These are phyloP conservation scores for Aspergillus carlsbadensis DNA, from an alignment of 495 filamentous ascomycete genomes.

Conservation along the genomic window DNA sequence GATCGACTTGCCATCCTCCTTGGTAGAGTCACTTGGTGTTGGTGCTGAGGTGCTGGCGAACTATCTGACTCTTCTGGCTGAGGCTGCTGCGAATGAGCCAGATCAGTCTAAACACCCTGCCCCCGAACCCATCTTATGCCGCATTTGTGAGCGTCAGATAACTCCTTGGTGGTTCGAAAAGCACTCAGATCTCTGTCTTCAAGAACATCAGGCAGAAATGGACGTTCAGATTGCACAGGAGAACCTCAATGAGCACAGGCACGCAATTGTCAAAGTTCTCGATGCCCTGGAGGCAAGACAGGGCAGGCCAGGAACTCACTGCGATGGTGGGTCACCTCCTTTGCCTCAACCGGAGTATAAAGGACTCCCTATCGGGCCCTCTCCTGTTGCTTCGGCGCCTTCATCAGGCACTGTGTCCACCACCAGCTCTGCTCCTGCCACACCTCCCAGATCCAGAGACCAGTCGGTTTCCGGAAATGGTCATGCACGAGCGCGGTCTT, in stretches of 20 bases:
- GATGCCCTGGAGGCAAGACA: slow-evolving; percentile 86
- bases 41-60: slow-evolving; percentile 93
- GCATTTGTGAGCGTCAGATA: slow-evolving; percentile 96
- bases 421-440: slow-evolving; percentile 67
- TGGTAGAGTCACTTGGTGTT: slow-evolving; percentile 91
- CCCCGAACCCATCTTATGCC: slow-evolving; percentile 85
- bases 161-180: slow-evolving; percentile 99
- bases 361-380: slow-evolving; percentile 80
- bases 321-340: slow-evolving; percentile 49
- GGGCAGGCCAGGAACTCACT: slow-evolving; percentile 59
- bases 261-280: slow-evolving; percentile 91
- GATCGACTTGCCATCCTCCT: slow-evolving; percentile 85
- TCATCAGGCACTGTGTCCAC: slow-evolving; percentile 62
- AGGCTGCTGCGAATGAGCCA: slow-evolving; percentile 82
- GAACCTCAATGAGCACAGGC: slow-evolving; percentile 86
- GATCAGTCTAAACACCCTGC: slow-evolving; percentile 82
- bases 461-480: slow-evolving; percentile 69
- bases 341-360: slow-evolving; percentile 81
- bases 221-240: slow-evolving; percentile 96
- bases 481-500: slow-evolving; percentile 74
- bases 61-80: slow-evolving; percentile 85
- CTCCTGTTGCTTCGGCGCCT: slow-evolving; percentile 44
- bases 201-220: slow-evolving; percentile 96
- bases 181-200: slow-evolving; percentile 91
- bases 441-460: slow-evolving; percentile 74